Conservation (phyloP, 2,329 filamentous ascomycete species). For the Diaporthe capsici region DNA sequence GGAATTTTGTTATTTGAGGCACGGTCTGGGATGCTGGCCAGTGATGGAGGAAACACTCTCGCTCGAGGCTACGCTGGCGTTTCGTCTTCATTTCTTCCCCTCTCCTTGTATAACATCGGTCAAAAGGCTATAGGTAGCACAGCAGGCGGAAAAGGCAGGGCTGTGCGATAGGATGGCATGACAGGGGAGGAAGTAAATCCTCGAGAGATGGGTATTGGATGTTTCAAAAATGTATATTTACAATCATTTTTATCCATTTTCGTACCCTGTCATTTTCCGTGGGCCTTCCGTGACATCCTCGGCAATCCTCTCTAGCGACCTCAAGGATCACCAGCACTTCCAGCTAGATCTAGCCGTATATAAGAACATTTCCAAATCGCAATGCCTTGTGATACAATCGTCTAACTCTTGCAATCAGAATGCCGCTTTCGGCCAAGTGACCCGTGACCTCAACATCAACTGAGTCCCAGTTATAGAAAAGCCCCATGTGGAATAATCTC, state of each 20-base stretch:
- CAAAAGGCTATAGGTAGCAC: slow-evolving; percentile 13
- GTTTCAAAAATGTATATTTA: neutral
- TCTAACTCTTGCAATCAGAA: too few relatives aligned
- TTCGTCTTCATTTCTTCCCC: slow-evolving; percentile 24
- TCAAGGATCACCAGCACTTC: neutral
- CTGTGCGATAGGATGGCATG: neutral
- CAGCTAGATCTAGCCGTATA: neutral
- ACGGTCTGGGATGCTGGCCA: slow-evolving; percentile 16
- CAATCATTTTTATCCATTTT: neutral
- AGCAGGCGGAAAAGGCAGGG: neutral
- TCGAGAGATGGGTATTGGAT: neutral
- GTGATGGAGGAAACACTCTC: slow-evolving; percentile 18
- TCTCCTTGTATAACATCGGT: slow-evolving; percentile 34
- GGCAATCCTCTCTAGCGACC: neutral
- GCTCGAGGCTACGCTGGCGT: slow-evolving; percentile 13
- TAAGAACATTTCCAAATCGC: too few relatives aligned
- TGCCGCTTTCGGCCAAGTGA: too few relatives aligned
- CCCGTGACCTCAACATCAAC: too few relatives aligned
- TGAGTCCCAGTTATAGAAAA: too few relatives aligned
- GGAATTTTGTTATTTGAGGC: slow-evolving; percentile 17
- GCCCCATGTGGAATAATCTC: too few relatives aligned
- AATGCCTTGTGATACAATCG: too few relatives aligned
- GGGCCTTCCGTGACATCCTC: neutral
- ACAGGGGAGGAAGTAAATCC: neutral
- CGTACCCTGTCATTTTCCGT: neutral